These are phyloP conservation scores for Fusarium sp. DNA, from an alignment of 2,329 filamentous ascomycete genomes.

Conservation along the genomic window DNA sequence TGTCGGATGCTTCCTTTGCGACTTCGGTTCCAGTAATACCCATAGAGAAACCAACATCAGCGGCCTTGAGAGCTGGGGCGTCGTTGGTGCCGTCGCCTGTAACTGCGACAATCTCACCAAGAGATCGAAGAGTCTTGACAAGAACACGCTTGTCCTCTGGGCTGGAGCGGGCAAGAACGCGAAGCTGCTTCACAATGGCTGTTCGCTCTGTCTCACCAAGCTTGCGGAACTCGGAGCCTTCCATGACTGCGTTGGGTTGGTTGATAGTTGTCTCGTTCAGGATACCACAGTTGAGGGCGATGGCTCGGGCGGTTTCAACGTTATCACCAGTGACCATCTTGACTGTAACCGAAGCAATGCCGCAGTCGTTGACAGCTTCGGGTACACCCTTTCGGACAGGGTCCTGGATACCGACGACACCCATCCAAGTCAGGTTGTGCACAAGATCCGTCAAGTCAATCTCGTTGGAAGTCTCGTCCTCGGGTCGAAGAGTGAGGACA, in stretches of 20 bases:
- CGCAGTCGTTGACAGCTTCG: constrained; percentile 70
- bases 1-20: constrained; percentile 72
- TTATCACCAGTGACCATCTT: constrained; percentile 70
- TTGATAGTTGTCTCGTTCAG: constrained; percentile 69
- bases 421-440: constrained; percentile 53
- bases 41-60: constrained; percentile 76
- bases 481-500: constrained; percentile 68
- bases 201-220: constrained; percentile 60
- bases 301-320: constrained; percentile 57
- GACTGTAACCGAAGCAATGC: constrained; percentile 72
- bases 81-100: constrained; percentile 76
- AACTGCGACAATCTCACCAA: constrained; percentile 74
- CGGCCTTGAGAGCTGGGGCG: constrained; percentile 72
- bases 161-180: constrained; percentile 75
- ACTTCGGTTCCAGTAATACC: constrained; percentile 74
- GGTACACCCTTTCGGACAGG: constrained; percentile 72
- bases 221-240: constrained; percentile 66
- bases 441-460: constrained; percentile 65
- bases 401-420: constrained; percentile 72
- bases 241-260: constrained; percentile 59
- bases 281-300: constrained; percentile 57
- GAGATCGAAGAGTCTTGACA: constrained; percentile 70
- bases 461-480: constrained; percentile 61
- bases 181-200: constrained; percentile 68
- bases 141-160: constrained; percentile 76